phyloP scores from a whole-genome alignment of 345 rosid genomes.

The Lumnitzera racemosa region DNA sequence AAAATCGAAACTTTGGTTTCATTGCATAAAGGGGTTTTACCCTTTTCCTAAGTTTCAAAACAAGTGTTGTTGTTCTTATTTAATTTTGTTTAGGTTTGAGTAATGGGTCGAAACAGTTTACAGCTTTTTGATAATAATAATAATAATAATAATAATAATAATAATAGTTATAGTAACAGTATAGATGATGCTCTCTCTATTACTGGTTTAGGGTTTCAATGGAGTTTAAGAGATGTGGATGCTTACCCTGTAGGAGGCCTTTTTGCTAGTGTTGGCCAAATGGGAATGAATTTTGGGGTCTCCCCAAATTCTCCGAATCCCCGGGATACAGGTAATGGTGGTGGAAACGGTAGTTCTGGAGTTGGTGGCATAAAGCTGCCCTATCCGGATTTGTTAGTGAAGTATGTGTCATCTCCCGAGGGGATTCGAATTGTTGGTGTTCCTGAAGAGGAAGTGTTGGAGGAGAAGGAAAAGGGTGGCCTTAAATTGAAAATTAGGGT shows the following conservation, averaged over 20 bases:
- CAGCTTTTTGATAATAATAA: too few relatives aligned
- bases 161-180: conserved; percentile 17
- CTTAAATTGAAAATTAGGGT: conserved; percentile 71
- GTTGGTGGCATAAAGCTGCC: conserved; percentile 30
- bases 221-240: conserved; percentile 24
- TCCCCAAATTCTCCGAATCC: conserved; percentile 23
- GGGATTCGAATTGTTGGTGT: conserved; percentile 27
- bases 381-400: conserved; percentile 47
- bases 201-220: conserved; percentile 49
- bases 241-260: conserved; percentile 49
- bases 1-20: too few relatives aligned
- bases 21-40: too few relatives aligned
- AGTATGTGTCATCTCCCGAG: conserved; percentile 40
- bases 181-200: conserved; percentile 46
- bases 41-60: too few relatives aligned
- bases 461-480: conserved; percentile 43
- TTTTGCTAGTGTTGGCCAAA: conserved; percentile 70
- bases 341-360: conserved; percentile 4
- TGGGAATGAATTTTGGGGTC: conserved; percentile 59
- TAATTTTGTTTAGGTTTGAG: too few relatives aligned
- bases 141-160: too few relatives aligned
- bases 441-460: conserved; percentile 32
- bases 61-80: too few relatives aligned
- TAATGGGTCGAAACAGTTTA: too few relatives aligned
- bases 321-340: conserved; percentile 11